Conservation (phyloP, 2,329 filamentous ascomycete species). For the Chaetomiaceae sp. region DNA sequence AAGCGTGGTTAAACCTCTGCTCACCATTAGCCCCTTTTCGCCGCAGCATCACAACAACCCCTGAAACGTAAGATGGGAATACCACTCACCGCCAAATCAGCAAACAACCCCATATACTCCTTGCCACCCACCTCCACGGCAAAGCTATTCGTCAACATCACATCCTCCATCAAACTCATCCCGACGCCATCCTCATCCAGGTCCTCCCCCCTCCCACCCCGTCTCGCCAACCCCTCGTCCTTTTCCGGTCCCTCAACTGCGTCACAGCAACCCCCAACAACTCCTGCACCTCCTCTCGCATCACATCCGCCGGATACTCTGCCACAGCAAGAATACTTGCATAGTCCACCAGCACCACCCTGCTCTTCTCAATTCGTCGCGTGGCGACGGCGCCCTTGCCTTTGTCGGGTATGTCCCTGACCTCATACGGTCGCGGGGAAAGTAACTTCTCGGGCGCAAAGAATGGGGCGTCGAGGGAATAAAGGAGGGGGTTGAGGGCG, state of each 20-base stretch:
- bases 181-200: neutral
- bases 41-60: neutral
- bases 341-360: slow-evolving; percentile 32
- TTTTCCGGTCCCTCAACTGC: slow-evolving; percentile 29
- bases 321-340: slow-evolving; percentile 30
- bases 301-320: slow-evolving; percentile 31
- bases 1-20: slow-evolving; percentile 30
- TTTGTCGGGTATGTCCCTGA: slow-evolving; percentile 30
- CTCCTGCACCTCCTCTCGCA: slow-evolving; percentile 29
- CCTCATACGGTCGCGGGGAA: slow-evolving; percentile 25
- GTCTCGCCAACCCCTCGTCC: slow-evolving; percentile 29
- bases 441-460: slow-evolving; percentile 9
- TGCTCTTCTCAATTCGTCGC: slow-evolving; percentile 28
- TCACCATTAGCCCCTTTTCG: neutral
- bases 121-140: slow-evolving; percentile 25
- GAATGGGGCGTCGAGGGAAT: slow-evolving; percentile 17
- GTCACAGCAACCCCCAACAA: slow-evolving; percentile 30
- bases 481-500: slow-evolving; percentile 27
- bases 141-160: slow-evolving; percentile 36
- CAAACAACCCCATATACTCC: slow-evolving; percentile 25
- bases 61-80: neutral
- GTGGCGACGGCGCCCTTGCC: slow-evolving; percentile 32
- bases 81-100: slow-evolving; percentile 22
- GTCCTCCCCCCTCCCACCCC: slow-evolving; percentile 16
- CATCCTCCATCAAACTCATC: slow-evolving; percentile 32